These are phyloP conservation scores for Colletotrichum sp. DNA, from an alignment of 2,329 filamentous ascomycete genomes.

Conservation along the genomic window DNA sequence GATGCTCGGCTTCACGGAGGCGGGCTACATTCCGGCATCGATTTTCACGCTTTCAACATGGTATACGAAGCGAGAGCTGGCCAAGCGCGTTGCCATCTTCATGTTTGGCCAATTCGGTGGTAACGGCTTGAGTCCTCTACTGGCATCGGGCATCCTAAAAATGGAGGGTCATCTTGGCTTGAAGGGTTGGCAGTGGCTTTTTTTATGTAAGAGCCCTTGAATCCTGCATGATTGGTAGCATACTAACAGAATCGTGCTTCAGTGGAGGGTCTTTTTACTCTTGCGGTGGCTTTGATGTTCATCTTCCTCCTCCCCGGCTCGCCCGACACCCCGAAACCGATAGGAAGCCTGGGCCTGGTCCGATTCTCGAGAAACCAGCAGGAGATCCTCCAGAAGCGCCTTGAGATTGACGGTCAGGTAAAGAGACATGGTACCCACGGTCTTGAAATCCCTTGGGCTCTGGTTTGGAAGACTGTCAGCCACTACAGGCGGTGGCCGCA, in stretches of 20 bases:
- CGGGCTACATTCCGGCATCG: constrained; percentile 56
- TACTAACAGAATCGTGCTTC: neutral
- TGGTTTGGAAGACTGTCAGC: constrained; percentile 48
- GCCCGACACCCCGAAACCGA: constrained; percentile 42
- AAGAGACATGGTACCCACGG: constrained; percentile 37
- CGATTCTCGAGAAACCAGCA: constrained; percentile 38
- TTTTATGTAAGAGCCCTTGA: constrained; percentile 40
- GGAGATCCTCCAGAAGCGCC: constrained; percentile 35
- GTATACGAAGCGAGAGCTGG: constrained; percentile 52
- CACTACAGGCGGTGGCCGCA: constrained; percentile 53
- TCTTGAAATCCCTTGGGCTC: constrained; percentile 37
- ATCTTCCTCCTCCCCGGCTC: constrained; percentile 48
- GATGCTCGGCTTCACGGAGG: constrained; percentile 52
- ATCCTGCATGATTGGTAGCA: neutral
- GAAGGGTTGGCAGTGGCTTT: constrained; percentile 57
- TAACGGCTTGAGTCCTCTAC: constrained; percentile 51
- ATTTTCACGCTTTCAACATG: constrained; percentile 57
- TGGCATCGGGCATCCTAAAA: constrained; percentile 53
- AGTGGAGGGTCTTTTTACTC: constrained; percentile 52
- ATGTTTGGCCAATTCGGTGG: constrained; percentile 61
- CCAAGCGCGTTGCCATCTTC: constrained; percentile 52
- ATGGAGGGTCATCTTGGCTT: constrained; percentile 45
- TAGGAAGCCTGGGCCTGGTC: constrained; percentile 42
- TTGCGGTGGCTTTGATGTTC: constrained; percentile 41
- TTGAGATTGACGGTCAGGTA: constrained; percentile 36